Evolutionary conservation across 805 yeast species (phyloP), one percentile per base, ranked within the genome.

Genomic region (Saccharomycodes ludwigii): DNA sequence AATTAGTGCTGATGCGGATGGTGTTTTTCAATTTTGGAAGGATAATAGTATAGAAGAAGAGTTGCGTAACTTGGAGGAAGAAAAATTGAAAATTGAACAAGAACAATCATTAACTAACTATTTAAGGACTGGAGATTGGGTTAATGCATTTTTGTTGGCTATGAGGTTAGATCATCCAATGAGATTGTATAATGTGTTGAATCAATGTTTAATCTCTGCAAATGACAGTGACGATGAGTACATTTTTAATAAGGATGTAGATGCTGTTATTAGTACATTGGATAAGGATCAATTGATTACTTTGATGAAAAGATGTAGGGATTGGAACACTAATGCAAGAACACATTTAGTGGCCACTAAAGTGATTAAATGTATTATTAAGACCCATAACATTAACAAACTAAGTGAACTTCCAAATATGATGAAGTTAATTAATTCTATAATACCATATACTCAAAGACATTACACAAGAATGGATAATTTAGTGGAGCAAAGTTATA

Each of bases 1-100:
- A 36, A 71, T 83, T 0, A 72, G 82, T 36, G 97, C 95, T 0
- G 97, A 91, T 55, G 96, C 95, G 1, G 97, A 91, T 55, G 95
- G 96, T 34, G 76, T 83, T 17, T 70, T 91, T 41, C 79, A 83
- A 31, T 63, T 83, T 24, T 91, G 98, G 98, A 63, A 64, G 33
- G 97, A 91, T 55, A 75, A 77, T 45, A 81, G 95, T 1, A 85
- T 76, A 33, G 88, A 80, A 48, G 68, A 73, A 32, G 62, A 65
- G 35, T 70, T 59, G 31, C 58, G 61, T 33, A 73, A 69, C 33
- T 44, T 55, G 31, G 71, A 69, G 30, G 69, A 65, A 20, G 66
- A 61, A 33, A 74, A 71, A 41, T 37, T 54, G 33, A 66, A 62
- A 34, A 73, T 91, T 18, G 97, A 88, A 53, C 79, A 84, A 54